These are phyloP conservation scores for Penicillium sp. DNA, from an alignment of 2,329 filamentous ascomycete genomes.

Conservation along the genomic window DNA sequence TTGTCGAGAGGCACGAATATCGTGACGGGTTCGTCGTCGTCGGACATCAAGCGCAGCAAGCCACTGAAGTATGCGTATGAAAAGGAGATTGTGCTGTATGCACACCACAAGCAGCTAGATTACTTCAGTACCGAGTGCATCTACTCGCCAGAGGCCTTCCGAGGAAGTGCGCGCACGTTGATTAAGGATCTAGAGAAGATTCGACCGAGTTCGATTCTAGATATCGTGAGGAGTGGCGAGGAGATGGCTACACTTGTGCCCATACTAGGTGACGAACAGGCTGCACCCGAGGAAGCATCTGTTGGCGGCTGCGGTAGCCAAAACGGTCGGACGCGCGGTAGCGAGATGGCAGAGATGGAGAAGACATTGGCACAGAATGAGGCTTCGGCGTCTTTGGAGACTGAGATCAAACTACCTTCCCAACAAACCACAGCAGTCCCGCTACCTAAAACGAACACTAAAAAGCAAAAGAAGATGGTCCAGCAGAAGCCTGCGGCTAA, in stretches of 20 bases:
- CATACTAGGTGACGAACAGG: constrained; percentile 51
- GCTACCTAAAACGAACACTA: constrained; percentile 28
- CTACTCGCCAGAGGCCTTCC: constrained; percentile 95
- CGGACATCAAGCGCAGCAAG: constrained; percentile 93
- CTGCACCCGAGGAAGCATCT: constrained; percentile 29
- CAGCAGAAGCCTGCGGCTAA: constrained; percentile 39
- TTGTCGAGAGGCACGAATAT: constrained; percentile 89
- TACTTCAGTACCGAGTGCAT: constrained; percentile 99
- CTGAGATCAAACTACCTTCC: constrained; percentile 61
- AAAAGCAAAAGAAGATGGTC: constrained; percentile 47
- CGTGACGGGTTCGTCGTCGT: constrained; percentile 75
- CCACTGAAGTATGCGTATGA: constrained; percentile 98
- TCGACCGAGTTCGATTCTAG: constrained; percentile 88
- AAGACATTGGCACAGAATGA: constrained; percentile 70
- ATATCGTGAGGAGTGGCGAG: constrained; percentile 92
- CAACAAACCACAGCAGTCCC: constrained; percentile 7
- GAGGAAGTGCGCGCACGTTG: constrained; percentile 85
- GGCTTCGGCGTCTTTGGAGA: constrained; percentile 64
- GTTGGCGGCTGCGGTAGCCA: constrained; percentile 76
- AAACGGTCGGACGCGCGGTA: constrained; percentile 69
- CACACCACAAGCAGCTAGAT: constrained; percentile 93
- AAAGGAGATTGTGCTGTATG: constrained; percentile 98
- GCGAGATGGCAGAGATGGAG: constrained; percentile 84
- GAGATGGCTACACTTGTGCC: constrained; percentile 93
- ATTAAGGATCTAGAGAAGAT: constrained; percentile 97